Evolutionary conservation across 1,139 yeast species (phyloP), one percentile per base, ranked within the genome.

Genomic region (Saccharomyces hybrid): DNA sequence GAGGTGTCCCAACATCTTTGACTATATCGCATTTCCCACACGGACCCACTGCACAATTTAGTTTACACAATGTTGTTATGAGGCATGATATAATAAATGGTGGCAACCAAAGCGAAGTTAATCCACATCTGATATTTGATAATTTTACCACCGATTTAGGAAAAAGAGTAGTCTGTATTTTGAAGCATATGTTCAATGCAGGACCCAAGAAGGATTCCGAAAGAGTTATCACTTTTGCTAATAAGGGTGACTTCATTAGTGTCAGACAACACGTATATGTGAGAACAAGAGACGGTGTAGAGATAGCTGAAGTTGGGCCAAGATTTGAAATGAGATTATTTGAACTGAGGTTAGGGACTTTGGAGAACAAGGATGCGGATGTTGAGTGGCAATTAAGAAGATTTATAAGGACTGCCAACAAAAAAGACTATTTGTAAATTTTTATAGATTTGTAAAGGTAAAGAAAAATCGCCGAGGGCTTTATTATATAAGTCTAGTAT

Each of bases 301-400:
- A 93, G 68, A 73, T 93, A 58, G 93, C 97, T 58, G 99, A 93
- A 68, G 87, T 95, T 46, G 99, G 99, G 0, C 99, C 99, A n/a
- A 76, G 99, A 58, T 93, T 93, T 65, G 99, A 95, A 72, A 90
- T 93, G 98, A 82, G 90, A 69, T 74, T 93, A 59, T 93, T 83
- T 68, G 97, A 93, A 69, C 75, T 95, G 59, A 81, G 85, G 67
- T 76, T 95, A 61, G 98, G 99, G 2, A 88, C 96, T 51, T 75
- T 93, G 59, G 99, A 93, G 64, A 89, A 91, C 69, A 88, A 88
- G 73, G 98, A 95, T 71, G 96, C 97, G n/a, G 99, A 93, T 66
- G 83, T 89, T 31, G 99, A 93, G 71, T 93, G 99, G 99, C 89
- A 88, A 74, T 76, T 88, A 64, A 81, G 96, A 71, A 83, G 97